Conservation (phyloP, 352 stramenopile species). For the Pythium guiyangense region DNA sequence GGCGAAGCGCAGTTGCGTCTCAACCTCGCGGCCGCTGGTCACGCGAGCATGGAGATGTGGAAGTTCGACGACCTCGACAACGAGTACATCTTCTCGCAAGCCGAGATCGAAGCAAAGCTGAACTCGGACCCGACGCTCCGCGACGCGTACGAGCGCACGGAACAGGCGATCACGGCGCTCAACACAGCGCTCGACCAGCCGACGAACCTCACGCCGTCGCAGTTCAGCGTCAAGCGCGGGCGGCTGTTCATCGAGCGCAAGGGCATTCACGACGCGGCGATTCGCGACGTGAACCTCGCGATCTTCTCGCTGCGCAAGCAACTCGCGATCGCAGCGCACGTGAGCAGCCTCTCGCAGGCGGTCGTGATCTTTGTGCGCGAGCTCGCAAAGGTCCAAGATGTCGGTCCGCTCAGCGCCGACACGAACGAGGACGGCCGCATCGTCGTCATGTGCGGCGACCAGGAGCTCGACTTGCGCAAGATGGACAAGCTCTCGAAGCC, state of each 20-base stretch:
- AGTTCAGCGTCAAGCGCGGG: conserved; percentile 21
- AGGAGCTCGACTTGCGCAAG: conserved; percentile 40
- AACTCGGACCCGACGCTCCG: conserved; percentile 12
- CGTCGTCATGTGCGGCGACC: conserved; percentile 40
- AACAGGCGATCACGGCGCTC: conserved; percentile 21
- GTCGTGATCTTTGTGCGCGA: conserved; percentile 40
- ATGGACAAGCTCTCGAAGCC: conserved; percentile 40
- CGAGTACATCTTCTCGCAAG: conserved; percentile 22
- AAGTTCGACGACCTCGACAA: conserved; percentile 42
- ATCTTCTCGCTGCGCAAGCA: conserved; percentile 39
- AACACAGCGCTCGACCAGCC: conserved; percentile 32
- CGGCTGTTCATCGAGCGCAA: too few species aligned
- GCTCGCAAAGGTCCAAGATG: conserved; percentile 38
- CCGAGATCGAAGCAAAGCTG: conserved; percentile 22
- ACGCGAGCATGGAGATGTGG: conserved; percentile 31
- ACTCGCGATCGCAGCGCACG: conserved; percentile 29
- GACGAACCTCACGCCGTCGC: conserved; percentile 20
- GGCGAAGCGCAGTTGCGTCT: conserved; percentile 42
- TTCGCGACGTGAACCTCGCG: conserved; percentile 25
- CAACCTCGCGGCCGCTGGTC: conserved; percentile 10
- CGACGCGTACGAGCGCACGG: conserved; percentile 22
- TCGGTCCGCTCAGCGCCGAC: conserved; percentile 24
- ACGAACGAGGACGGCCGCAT: conserved; percentile 35
- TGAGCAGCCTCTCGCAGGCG: conserved; percentile 25
- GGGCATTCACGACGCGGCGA: conserved; percentile 18